These are phyloP conservation scores for Candida gorgasii DNA, from an alignment of 805 yeast genomes.

Conservation along the genomic window DNA sequence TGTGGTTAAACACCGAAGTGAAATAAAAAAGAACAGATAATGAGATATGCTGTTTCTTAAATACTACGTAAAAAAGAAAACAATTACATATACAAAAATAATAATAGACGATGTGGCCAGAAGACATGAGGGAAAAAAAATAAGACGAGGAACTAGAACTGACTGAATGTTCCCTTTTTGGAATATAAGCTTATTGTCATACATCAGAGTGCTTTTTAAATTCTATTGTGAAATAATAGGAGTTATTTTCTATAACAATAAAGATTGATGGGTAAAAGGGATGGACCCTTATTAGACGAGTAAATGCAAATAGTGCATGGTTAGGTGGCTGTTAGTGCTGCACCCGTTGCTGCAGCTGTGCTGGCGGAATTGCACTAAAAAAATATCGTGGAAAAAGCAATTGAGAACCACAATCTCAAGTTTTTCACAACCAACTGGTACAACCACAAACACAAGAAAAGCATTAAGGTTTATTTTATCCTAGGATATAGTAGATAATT, in stretches of 20 bases:
- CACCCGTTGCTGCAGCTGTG: no score
- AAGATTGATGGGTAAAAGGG: neutral
- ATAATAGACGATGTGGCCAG: slow-evolving; percentile 1
- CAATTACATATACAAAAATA: neutral
- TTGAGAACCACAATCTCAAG: neutral
- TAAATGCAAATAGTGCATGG: neutral
- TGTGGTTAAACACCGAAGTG: no score
- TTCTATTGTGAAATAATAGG: slow-evolving; percentile 4
- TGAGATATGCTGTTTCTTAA: neutral
- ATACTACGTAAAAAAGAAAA: neutral
- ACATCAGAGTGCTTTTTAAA: slow-evolving; percentile 1
- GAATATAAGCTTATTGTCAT: neutral
- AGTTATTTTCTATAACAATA: neutral
- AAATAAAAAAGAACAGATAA: neutral
- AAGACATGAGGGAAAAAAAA: neutral
- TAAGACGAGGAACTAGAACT: slow-evolving; percentile 4
- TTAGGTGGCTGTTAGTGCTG: slow-evolving; percentile 1
- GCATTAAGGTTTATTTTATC: slow-evolving; percentile 1
- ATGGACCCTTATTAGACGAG: slow-evolving; percentile 7
- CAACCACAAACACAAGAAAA: slow-evolving; percentile 1
- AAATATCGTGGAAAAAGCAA: neutral
- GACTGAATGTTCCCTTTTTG: neutral
- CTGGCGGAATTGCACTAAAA: no score
- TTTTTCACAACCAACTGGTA: neutral
- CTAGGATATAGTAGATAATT: no score